A percentile compares a stretch with the other conserved stretches of the same genome.
Conservation (phyloP, 2,329 filamentous ascomycete species). For the Tolypocladium ovalisporum region DNA sequence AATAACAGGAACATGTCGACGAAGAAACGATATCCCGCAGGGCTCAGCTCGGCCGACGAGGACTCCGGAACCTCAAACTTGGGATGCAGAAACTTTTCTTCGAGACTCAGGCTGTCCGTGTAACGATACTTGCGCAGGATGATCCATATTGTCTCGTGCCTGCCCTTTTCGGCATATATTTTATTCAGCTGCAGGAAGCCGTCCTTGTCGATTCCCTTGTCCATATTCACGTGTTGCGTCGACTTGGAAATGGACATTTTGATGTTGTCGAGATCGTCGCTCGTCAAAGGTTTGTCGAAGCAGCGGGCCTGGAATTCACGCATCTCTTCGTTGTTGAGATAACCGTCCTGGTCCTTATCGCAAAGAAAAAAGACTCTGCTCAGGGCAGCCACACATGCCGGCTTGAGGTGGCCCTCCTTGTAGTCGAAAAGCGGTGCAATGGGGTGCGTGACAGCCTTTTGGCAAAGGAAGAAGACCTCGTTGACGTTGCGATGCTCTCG, state of each 20-base stretch:
- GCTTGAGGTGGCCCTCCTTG: constrained; percentile 82
- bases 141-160: constrained; percentile 97
- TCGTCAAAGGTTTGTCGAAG: constrained; percentile 76
- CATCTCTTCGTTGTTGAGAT: constrained; percentile 82
- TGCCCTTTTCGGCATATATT: constrained; percentile 91
- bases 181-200: constrained; percentile 90
- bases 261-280: constrained; percentile 80
- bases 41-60: constrained; percentile 86
- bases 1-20: constrained; percentile 92
- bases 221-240: constrained; percentile 49
- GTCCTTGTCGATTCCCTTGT: constrained; percentile 65
- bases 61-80: constrained; percentile 91
- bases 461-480: constrained; percentile 93
- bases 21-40: constrained; percentile 92
- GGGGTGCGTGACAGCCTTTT: constrained; percentile 94
- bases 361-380: constrained; percentile 90
- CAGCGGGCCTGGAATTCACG: constrained; percentile 83
- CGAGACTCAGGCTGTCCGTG: constrained; percentile 85
- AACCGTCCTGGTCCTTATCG: constrained; percentile 92
- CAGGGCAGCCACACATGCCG: constrained; percentile 74
- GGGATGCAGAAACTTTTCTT: constrained; percentile 83
- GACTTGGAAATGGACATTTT: constrained; percentile 72
- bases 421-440: constrained; percentile 95
- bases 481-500: constrained; percentile 90
- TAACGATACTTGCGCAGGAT: constrained; percentile 93